Evolutionary conservation across 805 yeast species (phyloP).

Genomic region (Suhomyces sp.): DNA sequence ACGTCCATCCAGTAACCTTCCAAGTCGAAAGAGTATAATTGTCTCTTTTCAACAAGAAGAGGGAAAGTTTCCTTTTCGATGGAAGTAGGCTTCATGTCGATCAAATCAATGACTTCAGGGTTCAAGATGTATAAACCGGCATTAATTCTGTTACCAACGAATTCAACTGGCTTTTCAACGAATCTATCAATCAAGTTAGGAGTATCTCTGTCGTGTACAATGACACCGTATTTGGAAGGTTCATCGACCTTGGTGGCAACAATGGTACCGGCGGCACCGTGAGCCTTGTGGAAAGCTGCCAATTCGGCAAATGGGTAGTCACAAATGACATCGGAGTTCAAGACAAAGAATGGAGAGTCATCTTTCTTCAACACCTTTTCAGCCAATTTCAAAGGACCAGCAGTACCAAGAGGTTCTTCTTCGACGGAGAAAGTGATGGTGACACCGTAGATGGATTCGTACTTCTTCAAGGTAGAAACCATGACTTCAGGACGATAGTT

Average conservation of each 20-base stretch:
- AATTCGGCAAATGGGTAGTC: constrained; percentile 96
- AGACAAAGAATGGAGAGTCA: constrained; percentile 93
- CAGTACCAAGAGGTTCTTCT: constrained; percentile 99
- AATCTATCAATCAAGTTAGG: constrained; percentile 96
- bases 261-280: constrained; percentile 97
- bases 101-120: constrained; percentile 95
- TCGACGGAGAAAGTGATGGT: constrained; percentile 95
- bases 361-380: constrained; percentile 92
- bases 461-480: constrained; percentile 92
- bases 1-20: constrained; percentile 99
- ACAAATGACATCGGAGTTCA: constrained; percentile 98
- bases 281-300: constrained; percentile 88
- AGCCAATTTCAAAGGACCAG: constrained; percentile 98
- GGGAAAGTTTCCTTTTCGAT: constrained; percentile 99
- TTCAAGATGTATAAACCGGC: constrained; percentile 98
- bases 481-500: constrained; percentile 99
- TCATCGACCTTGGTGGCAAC: constrained; percentile 99
- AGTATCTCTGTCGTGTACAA: constrained; percentile 93
- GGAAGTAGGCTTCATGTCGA: constrained; percentile 97
- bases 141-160: constrained; percentile 98
- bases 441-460: constrained; percentile 94
- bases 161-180: constrained; percentile 99
- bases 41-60: constrained; percentile 80
- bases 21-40: constrained; percentile 91
- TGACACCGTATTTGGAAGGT: constrained; percentile 99